Base-by-base conservation (phyloP, 306 rosid species). In the Citrullus colocynthis region DNA sequence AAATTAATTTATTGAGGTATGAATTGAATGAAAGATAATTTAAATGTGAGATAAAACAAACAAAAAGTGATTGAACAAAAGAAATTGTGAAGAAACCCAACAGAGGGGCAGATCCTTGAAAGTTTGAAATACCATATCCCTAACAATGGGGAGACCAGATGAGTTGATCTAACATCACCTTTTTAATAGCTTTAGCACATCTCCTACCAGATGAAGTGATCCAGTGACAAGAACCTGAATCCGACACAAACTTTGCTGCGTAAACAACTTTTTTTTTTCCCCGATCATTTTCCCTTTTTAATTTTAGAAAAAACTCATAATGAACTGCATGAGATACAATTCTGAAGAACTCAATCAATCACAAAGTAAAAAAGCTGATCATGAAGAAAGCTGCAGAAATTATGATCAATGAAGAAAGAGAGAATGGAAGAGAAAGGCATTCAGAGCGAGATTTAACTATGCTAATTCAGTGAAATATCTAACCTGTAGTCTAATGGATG, bases 141-240 rank as follows among this genome's bases (percentile, higher is more conserved):
- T 36, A 63, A 63, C 70, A 34, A 36, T 34, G 20, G 70, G 63
- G 63, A 21, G 34, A 34, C 44, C 45, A 3, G 70, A 63, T 34
- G 45, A 63, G 45, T 34, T 63, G 24, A 17, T 58, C 6, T 20
- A 73, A 41, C 57, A 61, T 83, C 83, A 86, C 78, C 84, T 84
- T 74, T 34, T 87, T 80, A 87, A 36, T 54, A 85, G 85, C 82
- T 83, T 87, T 48, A 85, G 79, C 14, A 87, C 86, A 77, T 87
- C 90, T 48, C 90, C 90, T 4, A 89, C 94, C 77, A 89, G 80
- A 87, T 91, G 97, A 80, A 91, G 77, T 15, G 94, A 89, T 75
- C 94, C 97, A 17, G 97, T 89, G 66, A 89, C 97, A 75, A 91
- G 97, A 71, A 91, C 93, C 97, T 91, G 86, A 18, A 78, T 63